Percentiles rank a stretch among this genome's conserved stretches.
These are phyloP conservation scores for Pseudevernia furfuracea DNA, from an alignment of 495 filamentous ascomycete species.

Conservation along the genomic window DNA sequence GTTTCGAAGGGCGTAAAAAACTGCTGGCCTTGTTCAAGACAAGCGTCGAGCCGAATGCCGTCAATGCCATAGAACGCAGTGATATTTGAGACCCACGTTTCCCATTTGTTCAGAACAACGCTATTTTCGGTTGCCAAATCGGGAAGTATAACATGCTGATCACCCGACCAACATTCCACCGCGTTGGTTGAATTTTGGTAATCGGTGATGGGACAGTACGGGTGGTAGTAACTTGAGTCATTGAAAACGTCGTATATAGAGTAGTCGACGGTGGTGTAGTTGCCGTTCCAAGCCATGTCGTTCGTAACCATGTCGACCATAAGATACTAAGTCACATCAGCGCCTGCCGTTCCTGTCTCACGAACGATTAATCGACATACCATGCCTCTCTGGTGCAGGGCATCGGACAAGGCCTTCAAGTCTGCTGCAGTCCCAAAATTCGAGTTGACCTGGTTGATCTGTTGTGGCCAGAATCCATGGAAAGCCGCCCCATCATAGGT, in stretches of 20 bases:
- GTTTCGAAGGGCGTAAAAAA: not conserved
- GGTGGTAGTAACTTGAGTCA: conserved; percentile 55
- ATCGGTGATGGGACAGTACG: conserved; percentile 54
- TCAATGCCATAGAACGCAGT: conserved; percentile 68
- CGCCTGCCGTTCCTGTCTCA: not conserved
- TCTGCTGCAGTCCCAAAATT: conserved; percentile 62
- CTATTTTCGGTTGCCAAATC: not conserved
- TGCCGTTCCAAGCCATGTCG: conserved; percentile 61
- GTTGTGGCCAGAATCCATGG: conserved; percentile 71
- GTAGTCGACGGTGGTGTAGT: conserved; percentile 51
- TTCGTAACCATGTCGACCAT: conserved; percentile 80
- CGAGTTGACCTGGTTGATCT: conserved; percentile 56
- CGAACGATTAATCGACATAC: not conserved
- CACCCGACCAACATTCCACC: conserved; percentile 51
- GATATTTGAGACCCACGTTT: conserved; percentile 58
- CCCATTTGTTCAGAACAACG: not conserved
- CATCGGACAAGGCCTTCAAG: conserved; percentile 50
- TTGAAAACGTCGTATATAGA: conserved; percentile 58
- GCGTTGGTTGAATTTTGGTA: conserved; percentile 49
- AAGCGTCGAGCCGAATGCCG: conserved; percentile 70
- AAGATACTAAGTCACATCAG: conserved; percentile 37
- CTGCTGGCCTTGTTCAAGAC: conserved; percentile 65
- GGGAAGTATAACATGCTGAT: not conserved
- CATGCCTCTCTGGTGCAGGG: conserved; percentile 55
- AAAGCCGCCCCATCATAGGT: conserved; percentile 52